Base-by-base conservation (phyloP, 768 basidiomycete species). In the Sarcodon sp. region DNA sequence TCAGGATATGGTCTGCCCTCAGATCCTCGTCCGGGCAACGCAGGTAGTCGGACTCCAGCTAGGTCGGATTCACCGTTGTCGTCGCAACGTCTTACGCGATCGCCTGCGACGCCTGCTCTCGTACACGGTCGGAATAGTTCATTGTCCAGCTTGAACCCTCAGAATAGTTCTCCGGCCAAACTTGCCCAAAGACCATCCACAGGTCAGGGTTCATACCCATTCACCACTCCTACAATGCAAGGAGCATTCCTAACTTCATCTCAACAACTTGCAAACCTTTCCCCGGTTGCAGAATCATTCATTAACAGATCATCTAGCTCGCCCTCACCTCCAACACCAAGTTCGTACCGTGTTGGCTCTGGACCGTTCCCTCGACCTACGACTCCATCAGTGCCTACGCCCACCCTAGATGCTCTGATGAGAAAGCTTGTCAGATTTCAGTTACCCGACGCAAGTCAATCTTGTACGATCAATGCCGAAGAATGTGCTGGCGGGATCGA, bases 401-500 rank as follows among this genome's bases (percentile, higher is more conserved):
- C 75, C 18, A 80, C 82, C 0, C 65, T 87, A 13, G 87, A 91
- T 44, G 88, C 93, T 52, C 68, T 93, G 47, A 73, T 86, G 43
- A 73, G 83, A 48, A 90, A 87, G 61, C 67, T 88, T 16, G 83
- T 99, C 58, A 97, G 92, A 61, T 96, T 99, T 60, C 69, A 75
- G 15, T 70, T 92, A 37, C 83, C 83, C 1, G 92, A 91, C 9
- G 90, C 89, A 56, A 81, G 83, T 3, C 75, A 80, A 39, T 64
- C 66, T 21, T 35, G 52, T 48, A 82, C 83, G 1, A 79, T 98
- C 51, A 83, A 93, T 59, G 81, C 91, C 11, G 76, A 79, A 3
- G 79, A 87, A 27, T 92, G 87, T 57, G 71, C 70, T 1, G 83
- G 81, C 27, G 92, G 91, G 7, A 72, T 85, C 2, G 91, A 98